Evolutionary conservation across 2,329 filamentous ascomycete genomes (phyloP), one percentile per base, ranked within the genome.

Genomic region (Harringtonia lauricola): DNA sequence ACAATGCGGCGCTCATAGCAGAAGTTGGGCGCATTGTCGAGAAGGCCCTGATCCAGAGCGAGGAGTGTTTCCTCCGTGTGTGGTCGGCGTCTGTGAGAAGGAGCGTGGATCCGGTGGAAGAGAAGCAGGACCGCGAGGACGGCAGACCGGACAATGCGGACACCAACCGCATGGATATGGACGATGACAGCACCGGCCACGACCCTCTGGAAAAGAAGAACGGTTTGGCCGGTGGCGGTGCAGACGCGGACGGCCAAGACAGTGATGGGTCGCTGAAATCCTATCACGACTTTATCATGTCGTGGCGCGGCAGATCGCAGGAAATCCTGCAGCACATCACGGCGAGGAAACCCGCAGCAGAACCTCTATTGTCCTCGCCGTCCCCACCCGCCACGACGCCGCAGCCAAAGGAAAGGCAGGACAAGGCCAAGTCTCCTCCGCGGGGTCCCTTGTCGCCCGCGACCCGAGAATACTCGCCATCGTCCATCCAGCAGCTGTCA

Each of bases 221-320:
- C 19, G 35, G 45, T n/a, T n/a, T n/a, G 18, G 34, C 17, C 7
- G 38, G 36, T 2, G 41, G 24, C 24, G 24, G 24, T 26, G 24
- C 10, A 10, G n/a, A n/a, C n/a, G n/a, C n/a, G n/a, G n/a, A n/a
- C n/a, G n/a, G n/a, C n/a, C n/a, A n/a, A n/a, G n/a, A n/a, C n/a
- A 26, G 24, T 10, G 24, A 26, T 26, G 24, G 24, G 24, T 26
- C 68, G 44, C 66, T 80, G 55, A 65, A 59, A 46, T 69, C 62
- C n/a, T 92, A 86, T 52, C 68, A 90, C 24, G 67, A 73, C 36
- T 73, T 75, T 29, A 83, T 88, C 56, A 70, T 71, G 28, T 68
- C 75, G 34, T 95, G 88, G 87, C 86, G 92, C 54, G 70, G 68
- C 47, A 81, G 81, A 55, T 87, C 83, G 18, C 71, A 72, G 44